phyloP scores from a whole-genome alignment of 495 filamentous ascomycete genomes.

The Polyplosphaeria fusca region DNA sequence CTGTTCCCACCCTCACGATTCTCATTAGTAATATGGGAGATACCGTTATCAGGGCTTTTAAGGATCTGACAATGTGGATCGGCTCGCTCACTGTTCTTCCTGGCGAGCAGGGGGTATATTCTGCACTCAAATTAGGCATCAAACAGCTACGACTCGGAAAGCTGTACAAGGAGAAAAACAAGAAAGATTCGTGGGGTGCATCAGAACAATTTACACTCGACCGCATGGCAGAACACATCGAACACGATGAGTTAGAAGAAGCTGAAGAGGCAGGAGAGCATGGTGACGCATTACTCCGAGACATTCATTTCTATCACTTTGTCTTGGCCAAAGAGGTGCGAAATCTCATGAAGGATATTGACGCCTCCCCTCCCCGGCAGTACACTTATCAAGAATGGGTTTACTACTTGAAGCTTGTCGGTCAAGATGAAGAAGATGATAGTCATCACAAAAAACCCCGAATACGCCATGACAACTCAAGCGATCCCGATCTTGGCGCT shows the following conservation, averaged over 20 bases:
- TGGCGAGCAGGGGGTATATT: conserved; percentile 52
- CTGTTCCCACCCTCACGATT: conserved; percentile 77
- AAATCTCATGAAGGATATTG: conserved; percentile 62
- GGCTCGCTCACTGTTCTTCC: conserved; percentile 76
- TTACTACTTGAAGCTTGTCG: conserved; percentile 71
- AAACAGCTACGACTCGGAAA: conserved; percentile 29
- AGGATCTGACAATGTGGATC: conserved; percentile 65
- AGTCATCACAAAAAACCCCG: conserved; percentile 33
- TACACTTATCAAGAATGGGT: conserved; percentile 82
- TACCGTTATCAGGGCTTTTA: conserved; percentile 68
- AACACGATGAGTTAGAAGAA: conserved; percentile 44
- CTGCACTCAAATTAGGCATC: conserved; percentile 21
- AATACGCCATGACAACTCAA: conserved; percentile 10
- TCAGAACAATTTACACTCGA: conserved; percentile 29
- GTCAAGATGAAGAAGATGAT: conserved; percentile 58
- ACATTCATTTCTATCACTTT: conserved; percentile 62
- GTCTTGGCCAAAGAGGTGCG: conserved; percentile 65
- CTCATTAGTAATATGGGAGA: conserved; percentile 81
- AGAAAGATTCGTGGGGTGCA: conserved; percentile 28
- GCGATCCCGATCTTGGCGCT: conserved; percentile 16
- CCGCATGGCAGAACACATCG: conserved; percentile 36
- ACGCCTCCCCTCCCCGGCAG: conserved; percentile 56
- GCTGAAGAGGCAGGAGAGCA: conserved; percentile 43
- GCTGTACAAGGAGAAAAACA: conserved; percentile 23
- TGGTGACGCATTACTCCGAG: conserved; percentile 47